phyloP scores from a whole-genome alignment of 768 basidiomycete species.

The Lentinus tigrinus region DNA sequence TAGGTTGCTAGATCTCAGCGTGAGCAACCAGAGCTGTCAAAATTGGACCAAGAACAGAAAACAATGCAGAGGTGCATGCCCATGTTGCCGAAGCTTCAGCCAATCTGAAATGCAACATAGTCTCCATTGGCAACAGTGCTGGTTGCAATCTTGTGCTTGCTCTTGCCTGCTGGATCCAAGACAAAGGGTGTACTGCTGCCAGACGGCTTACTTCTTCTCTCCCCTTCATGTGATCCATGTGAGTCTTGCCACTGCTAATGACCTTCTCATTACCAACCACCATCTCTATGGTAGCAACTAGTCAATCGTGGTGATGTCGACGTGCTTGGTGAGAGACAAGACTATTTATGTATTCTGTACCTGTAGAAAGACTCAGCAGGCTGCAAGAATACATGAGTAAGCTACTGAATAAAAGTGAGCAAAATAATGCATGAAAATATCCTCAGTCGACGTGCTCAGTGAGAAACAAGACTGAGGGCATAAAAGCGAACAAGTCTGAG shows the following conservation, averaged over 20 bases:
- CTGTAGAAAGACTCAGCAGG: no score
- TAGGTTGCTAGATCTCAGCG: constrained; percentile 1
- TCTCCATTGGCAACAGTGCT: constrained; percentile 54
- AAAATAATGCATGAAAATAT: no score
- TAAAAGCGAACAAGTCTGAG: no score
- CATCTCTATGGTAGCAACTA: no score
- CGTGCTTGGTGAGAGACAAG: no score
- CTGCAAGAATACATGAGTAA: no score
- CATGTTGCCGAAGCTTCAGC: constrained; percentile 9
- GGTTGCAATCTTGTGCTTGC: constrained; percentile 54
- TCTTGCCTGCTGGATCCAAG: constrained; percentile 52
- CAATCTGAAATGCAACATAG: constrained; percentile 32
- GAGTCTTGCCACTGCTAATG: constrained; percentile 13
- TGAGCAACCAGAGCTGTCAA: constrained; percentile 7
- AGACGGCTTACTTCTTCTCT: constrained; percentile 46
- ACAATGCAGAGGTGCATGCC: constrained; percentile 6
- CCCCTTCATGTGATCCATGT: constrained; percentile 39
- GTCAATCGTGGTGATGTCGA: no score
- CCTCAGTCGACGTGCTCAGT: no score
- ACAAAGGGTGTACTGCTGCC: constrained; percentile 47
- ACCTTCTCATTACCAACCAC: constrained; percentile 16
- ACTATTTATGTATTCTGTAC: no score
- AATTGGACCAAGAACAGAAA: background rate
- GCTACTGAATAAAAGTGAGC: no score
- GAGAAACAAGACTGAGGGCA: no score